Conservation (phyloP, 345 rosid species). For the Physaria fendleri region DNA sequence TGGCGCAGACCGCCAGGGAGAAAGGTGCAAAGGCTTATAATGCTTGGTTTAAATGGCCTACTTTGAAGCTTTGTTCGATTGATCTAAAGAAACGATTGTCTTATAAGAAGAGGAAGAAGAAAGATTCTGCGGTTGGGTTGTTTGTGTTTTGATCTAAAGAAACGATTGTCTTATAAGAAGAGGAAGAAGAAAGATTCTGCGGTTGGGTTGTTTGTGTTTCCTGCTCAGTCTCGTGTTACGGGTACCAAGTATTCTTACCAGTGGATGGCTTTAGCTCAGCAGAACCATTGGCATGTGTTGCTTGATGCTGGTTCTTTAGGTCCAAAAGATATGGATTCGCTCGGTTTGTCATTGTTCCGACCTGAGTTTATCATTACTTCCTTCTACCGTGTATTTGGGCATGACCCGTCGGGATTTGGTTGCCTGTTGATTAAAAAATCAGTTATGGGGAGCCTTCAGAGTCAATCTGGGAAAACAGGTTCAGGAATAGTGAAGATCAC, state of each 20-base stretch:
- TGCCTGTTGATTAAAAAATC: constrained; percentile 93
- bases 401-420: constrained; percentile 95
- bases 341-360: constrained; percentile 86
- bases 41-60: constrained; percentile 94
- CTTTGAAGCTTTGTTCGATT: constrained; percentile 69
- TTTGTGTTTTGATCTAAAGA: no score
- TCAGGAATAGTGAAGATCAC: constrained; percentile 97
- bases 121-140: constrained; percentile 69
- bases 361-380: constrained; percentile 96
- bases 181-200: no score
- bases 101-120: constrained; percentile 71
- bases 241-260: constrained; percentile 95
- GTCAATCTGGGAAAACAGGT: constrained; percentile 82
- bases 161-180: no score
- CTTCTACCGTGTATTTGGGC: constrained; percentile 86
- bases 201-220: constrained; percentile 97
- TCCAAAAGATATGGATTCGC: constrained; percentile 98
- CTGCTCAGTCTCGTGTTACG: constrained; percentile 91
- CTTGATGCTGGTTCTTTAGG: constrained; percentile 98
- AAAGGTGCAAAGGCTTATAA: constrained; percentile 76
- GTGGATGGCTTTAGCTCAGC: constrained; percentile 99
- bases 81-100: constrained; percentile 72
- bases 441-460: constrained; percentile 84
- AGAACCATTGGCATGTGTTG: constrained; percentile 95
- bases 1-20: constrained; percentile 79